Conservation (phyloP, 495 filamentous ascomycete genomes). For the Xylaria venustula region DNA sequence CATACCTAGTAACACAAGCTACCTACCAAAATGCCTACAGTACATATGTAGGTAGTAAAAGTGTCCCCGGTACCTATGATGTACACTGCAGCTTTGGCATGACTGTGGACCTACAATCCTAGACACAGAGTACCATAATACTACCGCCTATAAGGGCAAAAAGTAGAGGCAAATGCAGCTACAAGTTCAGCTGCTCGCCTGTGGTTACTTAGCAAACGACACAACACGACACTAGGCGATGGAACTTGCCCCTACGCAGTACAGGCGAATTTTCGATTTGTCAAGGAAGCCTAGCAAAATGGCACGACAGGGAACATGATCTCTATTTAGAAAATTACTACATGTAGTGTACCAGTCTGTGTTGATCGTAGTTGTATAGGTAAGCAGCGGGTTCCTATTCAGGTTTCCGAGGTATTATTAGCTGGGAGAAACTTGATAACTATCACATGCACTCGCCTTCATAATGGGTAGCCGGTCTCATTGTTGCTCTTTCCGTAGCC, state of each 20-base stretch:
- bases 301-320: conserved; percentile 1
- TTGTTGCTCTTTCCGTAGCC: background rate
- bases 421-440: background rate
- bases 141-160: background rate
- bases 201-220: background rate
- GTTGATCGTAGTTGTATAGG: conserved; percentile 7
- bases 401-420: conserved; percentile 9
- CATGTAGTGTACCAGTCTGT: background rate
- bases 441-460: conserved; percentile 10
- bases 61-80: too few species aligned
- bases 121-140: background rate
- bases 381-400: conserved; percentile 13
- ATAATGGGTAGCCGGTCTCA: background rate
- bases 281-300: conserved; percentile 1
- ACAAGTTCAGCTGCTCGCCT: background rate
- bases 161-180: background rate
- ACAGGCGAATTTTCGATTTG: conserved; percentile 10
- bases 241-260: background rate
- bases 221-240: background rate
- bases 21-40: too few species aligned
- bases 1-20: too few species aligned
- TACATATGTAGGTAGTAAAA: too few species aligned
- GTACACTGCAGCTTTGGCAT: background rate
- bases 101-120: background rate
- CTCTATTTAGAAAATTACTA: conserved; percentile 17